phyloP scores from a whole-genome alignment of 75 land plant species.

The Selaginella moellendorffii region DNA sequence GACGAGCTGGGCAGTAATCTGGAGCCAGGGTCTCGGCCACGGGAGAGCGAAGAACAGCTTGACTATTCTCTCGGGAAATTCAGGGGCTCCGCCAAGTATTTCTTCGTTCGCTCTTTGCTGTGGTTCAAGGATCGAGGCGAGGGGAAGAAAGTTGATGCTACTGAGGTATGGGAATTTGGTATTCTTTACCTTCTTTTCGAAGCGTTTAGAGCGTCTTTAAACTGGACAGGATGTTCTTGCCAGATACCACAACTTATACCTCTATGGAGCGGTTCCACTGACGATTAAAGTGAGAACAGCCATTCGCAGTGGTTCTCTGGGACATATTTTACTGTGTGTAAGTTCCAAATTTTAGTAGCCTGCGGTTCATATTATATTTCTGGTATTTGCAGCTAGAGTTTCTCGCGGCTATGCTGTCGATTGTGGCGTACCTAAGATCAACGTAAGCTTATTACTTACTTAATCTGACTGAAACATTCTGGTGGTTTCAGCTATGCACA shows the following conservation, averaged over 20 bases:
- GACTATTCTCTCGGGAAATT: constrained; percentile 8
- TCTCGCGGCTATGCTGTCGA: constrained; percentile 26
- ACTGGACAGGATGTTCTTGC: constrained; percentile 25
- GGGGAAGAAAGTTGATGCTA: constrained; percentile 18
- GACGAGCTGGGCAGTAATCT: constrained; percentile 1
- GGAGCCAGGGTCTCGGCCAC: neutral
- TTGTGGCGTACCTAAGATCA: constrained; percentile 21
- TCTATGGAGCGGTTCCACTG: constrained; percentile 28
- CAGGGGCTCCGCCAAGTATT: constrained; percentile 6
- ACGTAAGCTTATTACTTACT: too few species aligned
- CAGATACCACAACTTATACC: constrained; percentile 27
- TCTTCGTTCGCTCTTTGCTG: constrained; percentile 6
- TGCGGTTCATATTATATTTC: too few species aligned
- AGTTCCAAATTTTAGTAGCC: too few species aligned
- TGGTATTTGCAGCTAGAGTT: constrained; percentile 33
- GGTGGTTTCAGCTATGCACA: constrained; percentile 22
- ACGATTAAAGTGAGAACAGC: constrained; percentile 33
- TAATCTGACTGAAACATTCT: too few species aligned
- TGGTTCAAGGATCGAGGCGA: constrained; percentile 12
- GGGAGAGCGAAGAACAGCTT: neutral
- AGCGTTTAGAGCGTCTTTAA: neutral
- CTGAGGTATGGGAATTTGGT: constrained; percentile 7
- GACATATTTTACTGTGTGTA: constrained; percentile 24
- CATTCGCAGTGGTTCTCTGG: constrained; percentile 22
- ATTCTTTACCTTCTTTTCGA: neutral